phyloP scores from a whole-genome alignment of 2,329 filamentous ascomycete genomes.

The Sclerotinia nivalis region DNA sequence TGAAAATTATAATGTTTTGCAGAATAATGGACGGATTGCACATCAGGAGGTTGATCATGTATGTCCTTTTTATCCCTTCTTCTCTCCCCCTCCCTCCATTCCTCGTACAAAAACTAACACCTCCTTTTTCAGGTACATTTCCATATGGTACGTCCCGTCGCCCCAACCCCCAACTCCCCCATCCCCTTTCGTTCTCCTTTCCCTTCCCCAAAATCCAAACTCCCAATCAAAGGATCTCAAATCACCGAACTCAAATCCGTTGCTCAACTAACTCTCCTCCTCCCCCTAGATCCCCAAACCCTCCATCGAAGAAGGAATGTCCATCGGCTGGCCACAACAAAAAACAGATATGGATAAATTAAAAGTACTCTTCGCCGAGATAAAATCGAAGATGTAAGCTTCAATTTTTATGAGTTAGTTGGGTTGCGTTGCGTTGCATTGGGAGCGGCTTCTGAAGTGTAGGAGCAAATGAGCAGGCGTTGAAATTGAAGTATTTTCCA shows the following conservation, averaged over 20 bases:
- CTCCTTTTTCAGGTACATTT: constrained; percentile 71
- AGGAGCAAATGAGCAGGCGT: background rate
- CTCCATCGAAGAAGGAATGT: constrained; percentile 76
- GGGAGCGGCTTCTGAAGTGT: background rate
- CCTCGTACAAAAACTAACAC: background rate
- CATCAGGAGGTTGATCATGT: constrained; percentile 94
- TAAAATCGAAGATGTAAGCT: constrained; percentile 83
- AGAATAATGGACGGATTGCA: constrained; percentile 91
- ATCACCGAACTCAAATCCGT: too few relatives aligned
- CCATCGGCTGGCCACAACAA: constrained; percentile 76
- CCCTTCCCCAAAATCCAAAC: too few relatives aligned
- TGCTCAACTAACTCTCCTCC: background rate
- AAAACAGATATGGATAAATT: constrained; percentile 77
- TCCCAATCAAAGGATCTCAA: too few relatives aligned
- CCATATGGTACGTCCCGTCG: constrained; percentile 66
- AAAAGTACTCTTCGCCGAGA: constrained; percentile 75
- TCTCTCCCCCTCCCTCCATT: background rate
- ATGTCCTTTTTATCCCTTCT: constrained; percentile 42
- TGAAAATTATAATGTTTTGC: constrained; percentile 85
- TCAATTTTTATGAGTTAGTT: too few relatives aligned
- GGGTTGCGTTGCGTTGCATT: background rate
- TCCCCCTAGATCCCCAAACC: constrained; percentile 87
- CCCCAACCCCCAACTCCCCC: background rate
- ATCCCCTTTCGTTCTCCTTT: too few relatives aligned
- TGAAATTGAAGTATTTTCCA: background rate